Base-by-base conservation (phyloP, 768 basidiomycete species). In the Postia placenta region DNA sequence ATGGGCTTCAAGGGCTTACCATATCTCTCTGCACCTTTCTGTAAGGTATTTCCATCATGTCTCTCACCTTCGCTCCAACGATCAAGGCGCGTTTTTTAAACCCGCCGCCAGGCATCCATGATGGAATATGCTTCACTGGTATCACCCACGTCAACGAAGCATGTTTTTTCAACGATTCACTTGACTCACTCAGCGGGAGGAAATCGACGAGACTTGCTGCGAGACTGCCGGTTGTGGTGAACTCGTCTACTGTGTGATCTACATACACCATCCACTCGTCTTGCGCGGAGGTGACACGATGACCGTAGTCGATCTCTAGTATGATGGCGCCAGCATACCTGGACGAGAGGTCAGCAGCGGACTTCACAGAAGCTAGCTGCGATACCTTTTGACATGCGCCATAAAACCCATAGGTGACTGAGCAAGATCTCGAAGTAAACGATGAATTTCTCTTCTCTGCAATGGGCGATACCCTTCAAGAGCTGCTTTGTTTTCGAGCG, bases 101-200 rank as follows among this genome's bases (percentile, higher is more conserved):
- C 1, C 72, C 72, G 3, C 76, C 72, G 5, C 83, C 81, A 19
- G 86, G 86, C 41, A 78, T 65, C 80, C 82, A 85, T 36, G 59
- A 58, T 0, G 86, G 86, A 25, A 86, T 54, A 53, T 76, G 59
- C 56, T 72, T 74, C 51, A 87, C 45, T 47, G 15, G 7, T 5
- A 9, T 5, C 40, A 41, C 40, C 6, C 33, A 9, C 17, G 24
- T 17, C 19, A 6, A 41, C 38, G 38, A 17, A 20, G 7, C 12
- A 41, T 3, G 12, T 22, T 22, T 20, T n/a, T 3, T 9, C 40
- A 41, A 23, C 14, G 5, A 5, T 5, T 9, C 38, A 39, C 9
- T 11, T 7, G 7, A 49, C 66, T 47, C 51, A 67, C 66, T 44
- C 28, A 59, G 47, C 6, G 66, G 66, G 49, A 67, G 60, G 53